Base-by-base conservation (phyloP, 1,284 basidiomycete genomes). In the Boletus mariae region DNA sequence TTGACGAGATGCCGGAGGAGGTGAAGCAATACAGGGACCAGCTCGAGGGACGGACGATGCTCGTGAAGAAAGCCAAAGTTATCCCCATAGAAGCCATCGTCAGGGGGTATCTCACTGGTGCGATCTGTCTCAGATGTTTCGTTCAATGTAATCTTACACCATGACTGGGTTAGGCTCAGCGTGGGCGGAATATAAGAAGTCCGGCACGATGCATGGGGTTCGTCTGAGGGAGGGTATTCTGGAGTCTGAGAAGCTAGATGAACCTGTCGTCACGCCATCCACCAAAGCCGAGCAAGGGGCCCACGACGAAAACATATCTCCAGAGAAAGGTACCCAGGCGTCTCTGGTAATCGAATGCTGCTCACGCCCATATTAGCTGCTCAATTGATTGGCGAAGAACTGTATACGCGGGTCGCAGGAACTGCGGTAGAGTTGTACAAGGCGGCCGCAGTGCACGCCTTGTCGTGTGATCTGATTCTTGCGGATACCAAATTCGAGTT, bases 281-380 rank as follows among this genome's bases (percentile, higher is more conserved):
- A 99, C 96, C 10, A 99, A 99, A 71, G 97, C 96, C 0, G 94
- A 95, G 55, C 87, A 92, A 64, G 97, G 97, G 6, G 80, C 82
- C 38, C 95, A 99, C 67, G 96, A 99, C 70, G 95, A 98, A 71
- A 99, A 99, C 71, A 98, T 99, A 59, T 94, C 95, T 50, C 94
- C 94, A 1, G 87, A 90, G 61, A 80, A 84, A 80, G 90, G 94
- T 90, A 45, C 15, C 15, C 13, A 50, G 45, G 70, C 26, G 6
- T 37, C 34, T 40, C 28, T 2, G 20, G 50, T 43, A 45, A 47
- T 32, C 28, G 40, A 44, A 15, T 31, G 41, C 34, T 10, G 55
- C 35, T 59, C 17, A 61, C 45, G 28, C 44, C 51, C 46, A 15
- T 35, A 51, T 38, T 44, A 90, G 87, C 86, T 13, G 76, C 80